Conservation (phyloP, 805 yeast genomes). For the Sugiyamaella smithiae region DNA sequence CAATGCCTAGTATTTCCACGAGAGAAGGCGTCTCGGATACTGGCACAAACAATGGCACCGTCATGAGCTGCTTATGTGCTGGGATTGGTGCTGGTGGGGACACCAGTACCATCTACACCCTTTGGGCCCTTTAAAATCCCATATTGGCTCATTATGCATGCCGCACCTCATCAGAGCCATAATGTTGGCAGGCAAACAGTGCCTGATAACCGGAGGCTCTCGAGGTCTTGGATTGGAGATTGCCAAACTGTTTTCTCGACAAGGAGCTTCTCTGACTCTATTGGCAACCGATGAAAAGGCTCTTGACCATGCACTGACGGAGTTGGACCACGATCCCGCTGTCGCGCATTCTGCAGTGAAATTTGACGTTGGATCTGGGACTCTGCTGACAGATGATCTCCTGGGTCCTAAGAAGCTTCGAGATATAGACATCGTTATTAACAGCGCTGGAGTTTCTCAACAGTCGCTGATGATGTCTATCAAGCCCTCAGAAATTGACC, state of each 20-base stretch:
- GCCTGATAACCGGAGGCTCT: slow-evolving; percentile 62
- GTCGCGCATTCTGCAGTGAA: slow-evolving; percentile 10
- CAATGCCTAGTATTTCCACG: background rate
- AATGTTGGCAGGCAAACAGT: slow-evolving; percentile 18
- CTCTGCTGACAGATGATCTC: slow-evolving; percentile 10
- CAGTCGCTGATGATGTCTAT: slow-evolving; percentile 48
- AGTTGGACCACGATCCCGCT: slow-evolving; percentile 10
- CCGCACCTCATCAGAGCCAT: background rate
- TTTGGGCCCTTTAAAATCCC: no score
- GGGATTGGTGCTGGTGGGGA: no score
- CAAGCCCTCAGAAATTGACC: slow-evolving; percentile 40
- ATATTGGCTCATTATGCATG: no score
- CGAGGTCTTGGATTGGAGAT: slow-evolving; percentile 63
- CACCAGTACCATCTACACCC: no score
- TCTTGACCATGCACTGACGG: slow-evolving; percentile 18
- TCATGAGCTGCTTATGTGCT: no score
- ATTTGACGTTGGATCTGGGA: slow-evolving; percentile 22
- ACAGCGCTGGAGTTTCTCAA: slow-evolving; percentile 60
- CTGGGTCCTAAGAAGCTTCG: background rate
- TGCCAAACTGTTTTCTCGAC: slow-evolving; percentile 46
- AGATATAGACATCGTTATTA: slow-evolving; percentile 47
- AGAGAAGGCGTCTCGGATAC: background rate
- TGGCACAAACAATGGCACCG: slow-evolving; percentile 2
- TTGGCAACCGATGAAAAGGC: slow-evolving; percentile 46
- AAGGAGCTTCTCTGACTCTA: slow-evolving; percentile 53